These are phyloP conservation scores for Metschnikowia henanensis DNA, from an alignment of 805 yeast genomes.

Conservation along the genomic window DNA sequence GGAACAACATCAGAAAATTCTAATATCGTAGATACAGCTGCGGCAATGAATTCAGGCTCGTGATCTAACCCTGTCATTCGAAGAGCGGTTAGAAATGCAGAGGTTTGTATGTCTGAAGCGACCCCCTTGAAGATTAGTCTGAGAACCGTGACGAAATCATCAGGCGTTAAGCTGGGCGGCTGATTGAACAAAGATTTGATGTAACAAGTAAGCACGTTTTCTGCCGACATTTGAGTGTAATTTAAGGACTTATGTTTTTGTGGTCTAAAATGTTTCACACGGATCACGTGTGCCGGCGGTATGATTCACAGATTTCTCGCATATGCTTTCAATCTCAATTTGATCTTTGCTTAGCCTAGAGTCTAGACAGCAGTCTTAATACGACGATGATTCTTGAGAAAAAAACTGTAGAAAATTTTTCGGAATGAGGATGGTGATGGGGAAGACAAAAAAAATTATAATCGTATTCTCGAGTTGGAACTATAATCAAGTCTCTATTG, in stretches of 20 bases:
- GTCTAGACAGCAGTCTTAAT: too few relatives aligned
- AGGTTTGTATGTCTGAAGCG: constrained; percentile 67
- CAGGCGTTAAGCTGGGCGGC: constrained; percentile 63
- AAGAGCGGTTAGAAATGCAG: constrained; percentile 78
- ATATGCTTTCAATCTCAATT: too few relatives aligned
- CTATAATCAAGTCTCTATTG: too few relatives aligned
- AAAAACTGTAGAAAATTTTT: too few relatives aligned
- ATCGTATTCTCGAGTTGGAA: too few relatives aligned
- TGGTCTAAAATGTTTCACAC: background rate
- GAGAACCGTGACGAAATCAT: constrained; percentile 65
- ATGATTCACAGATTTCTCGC: background rate
- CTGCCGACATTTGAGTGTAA: constrained; percentile 10
- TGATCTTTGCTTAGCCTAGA: too few relatives aligned
- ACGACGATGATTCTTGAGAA: too few relatives aligned
- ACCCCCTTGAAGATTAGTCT: constrained; percentile 57
- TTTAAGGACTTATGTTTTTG: background rate
- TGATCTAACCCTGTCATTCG: constrained; percentile 77
- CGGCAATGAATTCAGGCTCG: constrained; percentile 76
- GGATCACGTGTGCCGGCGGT: background rate
- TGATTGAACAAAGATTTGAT: constrained; percentile 61
- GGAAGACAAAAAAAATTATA: too few relatives aligned
- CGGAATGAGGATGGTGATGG: too few relatives aligned
- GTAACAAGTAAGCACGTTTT: constrained; percentile 49
- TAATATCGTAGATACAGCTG: constrained; percentile 77
- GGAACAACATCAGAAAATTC: constrained; percentile 61